Base-by-base conservation (phyloP, 2,329 filamentous ascomycete genomes). In the Meredithiella fracta region DNA sequence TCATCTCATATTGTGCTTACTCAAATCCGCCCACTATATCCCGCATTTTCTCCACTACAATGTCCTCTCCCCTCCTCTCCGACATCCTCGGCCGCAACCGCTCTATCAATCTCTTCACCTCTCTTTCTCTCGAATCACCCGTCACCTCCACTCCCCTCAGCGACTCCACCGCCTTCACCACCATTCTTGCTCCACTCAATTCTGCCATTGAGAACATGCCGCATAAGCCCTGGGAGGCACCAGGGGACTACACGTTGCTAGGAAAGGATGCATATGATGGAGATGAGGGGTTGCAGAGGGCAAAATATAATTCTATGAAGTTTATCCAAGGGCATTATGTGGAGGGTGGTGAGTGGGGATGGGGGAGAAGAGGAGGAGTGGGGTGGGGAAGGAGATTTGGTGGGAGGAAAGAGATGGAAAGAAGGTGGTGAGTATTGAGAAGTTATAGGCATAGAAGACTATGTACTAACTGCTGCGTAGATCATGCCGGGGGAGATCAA, bases 251-350 rank as follows among this genome's bases (percentile, higher is more conserved):
- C 66, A 70, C 73, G 2, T 67, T 68, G 1, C 70, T 85, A 2
- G 88, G 87, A 0, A 73, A 76, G 1, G 69, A 81, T 31, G 87
- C 84, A 1, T 96, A 95, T 65, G 79, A 85, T 50, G 89, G 89
- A 0, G 71, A 75, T 1, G 78, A 79, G 15, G 91, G 89, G 0
- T 78, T 84, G 64, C 82, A 88, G 57, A 76, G 89, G 52, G 91
- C 92, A 6, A 77, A 80, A 60, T 71, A 71, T 61, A 97, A 97
- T 64, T 67, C 97, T 60, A 75, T 76, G 64, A 73, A 78, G 40
- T 97, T 97, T 66, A 86, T 94, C 1, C 83, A 94, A 70, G 83
- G 84, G 49, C 92, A 98, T 69, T 75, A 96, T 54, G 76, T 97
- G 3, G 75, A 80, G 0, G 68, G 69, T 3, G 86, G 80, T 63